phyloP scores from a whole-genome alignment of 2,329 filamentous ascomycete species.

The Fusarium chlamydosporum region DNA sequence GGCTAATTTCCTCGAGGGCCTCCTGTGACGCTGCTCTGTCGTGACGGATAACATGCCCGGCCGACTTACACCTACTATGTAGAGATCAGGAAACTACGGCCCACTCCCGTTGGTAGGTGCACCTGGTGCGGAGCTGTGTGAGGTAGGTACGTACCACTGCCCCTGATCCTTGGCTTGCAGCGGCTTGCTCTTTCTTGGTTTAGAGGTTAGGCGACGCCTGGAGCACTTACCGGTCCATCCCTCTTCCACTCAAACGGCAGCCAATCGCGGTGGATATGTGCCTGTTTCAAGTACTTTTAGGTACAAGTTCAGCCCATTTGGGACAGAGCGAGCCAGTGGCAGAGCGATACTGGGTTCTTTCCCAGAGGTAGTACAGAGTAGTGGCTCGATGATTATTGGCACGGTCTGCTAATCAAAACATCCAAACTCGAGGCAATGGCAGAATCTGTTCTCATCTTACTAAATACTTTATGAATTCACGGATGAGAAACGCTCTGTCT shows the following conservation, averaged over 20 bases:
- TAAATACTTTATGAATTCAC: no score
- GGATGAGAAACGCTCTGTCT: background rate
- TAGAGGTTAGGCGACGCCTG: constrained; percentile 27
- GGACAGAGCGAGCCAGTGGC: constrained; percentile 15
- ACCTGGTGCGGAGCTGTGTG: constrained; percentile 9
- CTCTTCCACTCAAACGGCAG: constrained; percentile 14
- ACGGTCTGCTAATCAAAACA: constrained; percentile 9
- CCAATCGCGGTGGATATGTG: constrained; percentile 37
- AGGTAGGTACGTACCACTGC: constrained; percentile 31
- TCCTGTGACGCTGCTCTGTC: constrained; percentile 49
- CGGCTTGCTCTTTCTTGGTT: constrained; percentile 32
- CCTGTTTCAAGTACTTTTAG: constrained; percentile 41
- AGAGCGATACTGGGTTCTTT: constrained; percentile 10
- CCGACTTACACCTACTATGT: constrained; percentile 48
- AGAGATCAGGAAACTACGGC: constrained; percentile 33
- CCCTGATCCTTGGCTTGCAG: constrained; percentile 33
- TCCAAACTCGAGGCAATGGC: background rate
- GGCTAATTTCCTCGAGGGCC: constrained; percentile 48
- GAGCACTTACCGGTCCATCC: constrained; percentile 20
- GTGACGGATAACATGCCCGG: constrained; percentile 41
- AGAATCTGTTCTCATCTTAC: background rate
- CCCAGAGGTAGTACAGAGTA: background rate
- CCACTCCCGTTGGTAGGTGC: constrained; percentile 8
- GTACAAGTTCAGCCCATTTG: constrained; percentile 32
- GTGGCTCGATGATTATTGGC: background rate